Conservation (phyloP, 2,329 filamentous ascomycete species). For the Fusarium coicis region DNA sequence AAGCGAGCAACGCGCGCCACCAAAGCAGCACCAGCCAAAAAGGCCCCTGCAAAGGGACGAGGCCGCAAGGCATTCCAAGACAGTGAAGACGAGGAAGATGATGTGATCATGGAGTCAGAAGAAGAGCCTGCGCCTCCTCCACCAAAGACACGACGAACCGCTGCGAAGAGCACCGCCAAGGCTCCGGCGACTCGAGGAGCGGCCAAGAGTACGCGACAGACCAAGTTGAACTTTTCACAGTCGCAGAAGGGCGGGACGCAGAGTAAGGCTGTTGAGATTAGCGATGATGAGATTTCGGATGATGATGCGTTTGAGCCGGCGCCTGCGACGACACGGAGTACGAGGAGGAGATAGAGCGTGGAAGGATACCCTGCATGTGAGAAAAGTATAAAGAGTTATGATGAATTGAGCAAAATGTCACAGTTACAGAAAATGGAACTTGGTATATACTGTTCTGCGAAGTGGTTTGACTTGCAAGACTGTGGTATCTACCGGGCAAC, state of each 20-base stretch:
- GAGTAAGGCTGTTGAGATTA: slow-evolving; percentile 66
- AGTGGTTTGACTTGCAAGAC: not conserved
- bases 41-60: slow-evolving; percentile 54
- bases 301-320: slow-evolving; percentile 70
- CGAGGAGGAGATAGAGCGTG: slow-evolving; percentile 44
- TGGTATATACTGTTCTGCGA: not conserved
- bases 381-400: not conserved
- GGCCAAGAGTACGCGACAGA: slow-evolving; percentile 46
- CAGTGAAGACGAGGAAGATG: slow-evolving; percentile 58
- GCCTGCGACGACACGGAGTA: slow-evolving; percentile 50
- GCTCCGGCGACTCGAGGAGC: slow-evolving; percentile 30
- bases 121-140: slow-evolving; percentile 54
- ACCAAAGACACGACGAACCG: slow-evolving; percentile 45
- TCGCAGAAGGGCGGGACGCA: slow-evolving; percentile 54
- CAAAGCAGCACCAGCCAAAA: slow-evolving; percentile 59
- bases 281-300: slow-evolving; percentile 73
- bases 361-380: slow-evolving; percentile 16
- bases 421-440: not conserved
- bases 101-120: slow-evolving; percentile 65
- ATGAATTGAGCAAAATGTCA: slow-evolving; percentile 3
- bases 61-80: slow-evolving; percentile 50
- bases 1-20: slow-evolving; percentile 49
- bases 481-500: too few relatives aligned
- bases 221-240: slow-evolving; percentile 51
- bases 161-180: slow-evolving; percentile 30